Conservation (phyloP, 306 rosid species). For the Prinsepia uniflora region DNA sequence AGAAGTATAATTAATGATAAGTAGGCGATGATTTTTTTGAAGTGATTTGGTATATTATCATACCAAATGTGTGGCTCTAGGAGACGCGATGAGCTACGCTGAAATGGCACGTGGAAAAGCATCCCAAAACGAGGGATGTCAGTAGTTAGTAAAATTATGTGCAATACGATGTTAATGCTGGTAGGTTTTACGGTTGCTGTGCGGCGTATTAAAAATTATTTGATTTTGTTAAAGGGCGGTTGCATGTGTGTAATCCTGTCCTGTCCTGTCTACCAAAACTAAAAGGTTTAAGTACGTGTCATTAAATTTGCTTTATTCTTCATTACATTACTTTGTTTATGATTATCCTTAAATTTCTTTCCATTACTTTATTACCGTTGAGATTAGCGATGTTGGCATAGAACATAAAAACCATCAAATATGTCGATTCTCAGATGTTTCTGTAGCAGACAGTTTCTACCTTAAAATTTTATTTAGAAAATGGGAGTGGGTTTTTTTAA, state of each 20-base stretch:
- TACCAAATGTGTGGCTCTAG: too few relatives aligned
- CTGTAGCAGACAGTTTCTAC: too few relatives aligned
- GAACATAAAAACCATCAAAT: neutral
- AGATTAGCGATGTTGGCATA: conserved; percentile 1
- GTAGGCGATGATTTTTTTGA: too few relatives aligned
- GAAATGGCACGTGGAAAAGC: neutral
- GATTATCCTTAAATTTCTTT: neutral
- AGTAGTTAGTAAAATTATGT: too few relatives aligned
- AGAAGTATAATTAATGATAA: too few relatives aligned
- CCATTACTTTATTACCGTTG: neutral
- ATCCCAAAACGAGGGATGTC: neutral
- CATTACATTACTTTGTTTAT: neutral
- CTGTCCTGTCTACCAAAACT: neutral
- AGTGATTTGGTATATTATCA: too few relatives aligned
- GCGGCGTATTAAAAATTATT: neutral
- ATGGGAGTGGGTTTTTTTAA: too few relatives aligned
- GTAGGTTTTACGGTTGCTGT: neutral
- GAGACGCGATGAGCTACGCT: too few relatives aligned
- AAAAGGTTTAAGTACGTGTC: conserved; percentile 12
- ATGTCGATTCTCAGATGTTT: too few relatives aligned
- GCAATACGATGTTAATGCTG: neutral
- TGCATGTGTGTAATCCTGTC: neutral
- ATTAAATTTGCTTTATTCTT: neutral
- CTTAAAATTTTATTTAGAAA: too few relatives aligned
- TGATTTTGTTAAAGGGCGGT: neutral